These are phyloP conservation scores for Lonicera japonica DNA, from an alignment of 129 eudicot species.

Conservation along the genomic window DNA sequence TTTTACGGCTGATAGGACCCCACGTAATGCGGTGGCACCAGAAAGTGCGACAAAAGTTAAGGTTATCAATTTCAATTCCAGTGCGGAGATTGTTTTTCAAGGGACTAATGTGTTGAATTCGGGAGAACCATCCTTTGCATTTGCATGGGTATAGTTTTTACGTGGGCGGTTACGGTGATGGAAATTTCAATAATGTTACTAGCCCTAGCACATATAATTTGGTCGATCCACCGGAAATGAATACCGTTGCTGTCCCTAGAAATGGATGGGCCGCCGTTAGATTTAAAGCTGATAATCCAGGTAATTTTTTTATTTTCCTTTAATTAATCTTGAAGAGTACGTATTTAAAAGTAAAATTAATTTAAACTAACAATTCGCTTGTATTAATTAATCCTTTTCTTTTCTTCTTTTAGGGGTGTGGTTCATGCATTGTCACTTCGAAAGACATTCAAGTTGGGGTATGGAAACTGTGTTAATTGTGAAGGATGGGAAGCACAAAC, in stretches of 20 bases:
- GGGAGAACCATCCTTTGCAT: constrained; percentile 1
- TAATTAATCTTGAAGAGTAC: too few species aligned
- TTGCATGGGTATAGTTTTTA: constrained; percentile 1
- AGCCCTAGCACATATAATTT: background rate
- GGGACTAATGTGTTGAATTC: background rate
- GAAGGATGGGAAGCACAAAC: constrained; percentile 17
- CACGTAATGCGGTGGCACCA: constrained; percentile 3
- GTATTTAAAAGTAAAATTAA: too few species aligned
- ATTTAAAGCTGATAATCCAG: constrained; percentile 4
- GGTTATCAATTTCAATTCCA: constrained; percentile 21
- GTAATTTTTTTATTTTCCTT: background rate
- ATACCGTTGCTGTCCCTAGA: background rate
- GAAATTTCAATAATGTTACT: background rate
- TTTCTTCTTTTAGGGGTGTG: background rate
- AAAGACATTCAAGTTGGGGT: constrained; percentile 41
- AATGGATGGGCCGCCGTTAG: constrained; percentile 1
- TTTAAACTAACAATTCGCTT: too few species aligned
- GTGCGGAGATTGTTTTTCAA: constrained; percentile 3
- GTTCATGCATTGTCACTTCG: constrained; percentile 25
- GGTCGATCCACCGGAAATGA: background rate
- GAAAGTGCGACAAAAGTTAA: constrained; percentile 17
- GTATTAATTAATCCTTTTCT: background rate
- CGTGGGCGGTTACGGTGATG: background rate
- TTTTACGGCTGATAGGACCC: constrained; percentile 20
- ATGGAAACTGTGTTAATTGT: constrained; percentile 30